Base-by-base conservation (phyloP, 139 green algal genomes). In the Chlamydomonas asymmetrica region DNA sequence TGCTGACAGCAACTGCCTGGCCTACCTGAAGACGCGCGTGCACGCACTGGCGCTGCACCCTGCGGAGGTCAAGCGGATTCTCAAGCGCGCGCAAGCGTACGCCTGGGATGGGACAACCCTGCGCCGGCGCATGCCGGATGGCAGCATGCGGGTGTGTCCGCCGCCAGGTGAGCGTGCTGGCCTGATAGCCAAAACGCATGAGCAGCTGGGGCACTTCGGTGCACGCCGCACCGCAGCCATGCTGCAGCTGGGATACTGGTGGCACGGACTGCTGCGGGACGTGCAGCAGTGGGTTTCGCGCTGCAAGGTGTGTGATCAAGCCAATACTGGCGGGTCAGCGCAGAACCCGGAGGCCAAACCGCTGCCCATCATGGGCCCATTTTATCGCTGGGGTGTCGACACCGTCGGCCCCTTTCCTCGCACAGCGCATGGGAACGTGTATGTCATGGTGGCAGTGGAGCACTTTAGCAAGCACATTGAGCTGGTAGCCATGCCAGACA, bases 381-480 rank as follows among this genome's bases (percentile, higher is more conserved):
- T 75, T 54, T 81, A 75, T 41, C 54, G 65, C 32, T 68, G 38
- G 41, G 41, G 62, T 23, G 29, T 84, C 6, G 78, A 84, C 41
- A 20, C 82, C 7, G 71, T 43, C 25, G 76, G 72, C 0, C 61
- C 59, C 27, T 66, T 87, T 0, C 13, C 48, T 2, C 25, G 31
- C 31, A 68, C 63, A 10, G 31, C 10, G 20, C n/a, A n/a, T n/a
- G 52, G 69, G 32, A 60, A 84, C 64, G 63, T 23, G 22, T 81
- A 84, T 48, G 48, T 79, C 20, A 71, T 84, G 66, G 62, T 87
- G 9, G 52, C 65, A 35, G 77, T 82, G 6, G 76, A 87, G 71
- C 43, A 81, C 23, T 73, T 73, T 29, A 54, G 5, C 54, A 81
- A 83, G 45, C 41, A 54, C 37, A 29, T 79, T 16, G 71, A 76